Conservation (phyloP, 768 basidiomycete genomes). For the Boletus reticulatus region DNA sequence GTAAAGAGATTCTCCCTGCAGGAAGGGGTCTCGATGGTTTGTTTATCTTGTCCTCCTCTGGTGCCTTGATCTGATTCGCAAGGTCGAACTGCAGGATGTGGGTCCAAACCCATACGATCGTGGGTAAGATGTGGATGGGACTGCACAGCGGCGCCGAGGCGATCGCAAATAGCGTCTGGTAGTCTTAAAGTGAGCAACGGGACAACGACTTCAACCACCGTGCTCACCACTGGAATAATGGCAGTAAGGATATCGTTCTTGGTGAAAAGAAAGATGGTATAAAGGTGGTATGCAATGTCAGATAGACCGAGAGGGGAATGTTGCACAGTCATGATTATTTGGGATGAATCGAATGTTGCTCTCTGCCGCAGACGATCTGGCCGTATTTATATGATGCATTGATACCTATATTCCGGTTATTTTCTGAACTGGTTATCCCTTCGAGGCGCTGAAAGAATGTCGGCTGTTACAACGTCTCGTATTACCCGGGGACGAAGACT, state of each 20-base stretch:
- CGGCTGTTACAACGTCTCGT: neutral
- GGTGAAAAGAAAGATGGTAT: conserved; percentile 39
- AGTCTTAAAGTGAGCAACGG: neutral
- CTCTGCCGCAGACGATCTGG: neutral
- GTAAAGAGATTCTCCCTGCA: conserved; percentile 38
- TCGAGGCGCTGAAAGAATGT: neutral
- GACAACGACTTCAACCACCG: no score
- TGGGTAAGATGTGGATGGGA: conserved; percentile 21
- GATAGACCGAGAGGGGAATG: neutral
- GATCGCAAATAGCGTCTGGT: conserved; percentile 33
- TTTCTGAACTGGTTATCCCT: neutral
- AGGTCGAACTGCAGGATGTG: conserved; percentile 45
- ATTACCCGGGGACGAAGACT: neutral
- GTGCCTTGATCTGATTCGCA: conserved; percentile 42
- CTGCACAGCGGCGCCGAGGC: conserved; percentile 33
- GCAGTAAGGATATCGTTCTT: conserved; percentile 47
- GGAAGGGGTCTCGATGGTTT: conserved; percentile 47
- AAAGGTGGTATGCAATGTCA: conserved; percentile 20
- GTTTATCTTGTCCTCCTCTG: conserved; percentile 44
- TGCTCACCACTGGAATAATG: conserved; percentile 43
- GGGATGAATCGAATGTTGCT: neutral
- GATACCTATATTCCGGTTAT: neutral
- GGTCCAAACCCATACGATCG: conserved; percentile 43
- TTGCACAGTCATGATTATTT: conserved; percentile 17
- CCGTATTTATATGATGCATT: neutral